Base-by-base conservation (phyloP, 257 asterid genomes). In the Lantana camara region DNA sequence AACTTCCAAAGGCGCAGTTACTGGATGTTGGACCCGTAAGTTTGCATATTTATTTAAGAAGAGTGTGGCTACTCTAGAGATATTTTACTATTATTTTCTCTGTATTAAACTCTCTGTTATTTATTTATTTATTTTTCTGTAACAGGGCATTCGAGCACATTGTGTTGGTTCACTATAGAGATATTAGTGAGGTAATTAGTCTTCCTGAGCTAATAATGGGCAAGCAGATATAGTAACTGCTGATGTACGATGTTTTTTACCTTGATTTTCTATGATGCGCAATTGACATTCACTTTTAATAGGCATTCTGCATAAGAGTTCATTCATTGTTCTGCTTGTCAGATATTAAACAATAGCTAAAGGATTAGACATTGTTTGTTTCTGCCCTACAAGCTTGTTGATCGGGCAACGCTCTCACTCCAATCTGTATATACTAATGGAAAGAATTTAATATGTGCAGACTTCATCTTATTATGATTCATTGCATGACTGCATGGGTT, bases 141-240 rank as follows among this genome's bases (percentile, higher is more conserved):
- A 69, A 38, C 94, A 93, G 99, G 83, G 92, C 79, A 42, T 75
- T 57, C 40, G 99, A 90, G 55, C 99, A 93, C 77, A 90, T 93
- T 85, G 96, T 93, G 70, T 95, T 93, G 66, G 99, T 93, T 66
- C 99, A 93, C 84, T 93, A 93, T 87, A 81, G 97, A 84, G 96
- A 93, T 69, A 76, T 81, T 77, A 71, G 29, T 23, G 87, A 82
- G 99, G 99, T 90, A 67, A 27, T 27, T 27, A 82, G 92, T 63
- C 68, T 66, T 66, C 55, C 63, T 15, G 24, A 23, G 29, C 57
- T 10, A 48, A 47, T 49, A 51, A 54, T 46, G 41, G 70, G 62
- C 51, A 57, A 49, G 59, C 57, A 35, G 57, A 63, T 52, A 1
- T 67, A 22, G 57, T 56, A 57, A 50, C 59, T 37, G 30, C 49